Evolutionary conservation across 31 red algal species (phyloP).

Genomic region (Odonthalia washingtoniensis): DNA sequence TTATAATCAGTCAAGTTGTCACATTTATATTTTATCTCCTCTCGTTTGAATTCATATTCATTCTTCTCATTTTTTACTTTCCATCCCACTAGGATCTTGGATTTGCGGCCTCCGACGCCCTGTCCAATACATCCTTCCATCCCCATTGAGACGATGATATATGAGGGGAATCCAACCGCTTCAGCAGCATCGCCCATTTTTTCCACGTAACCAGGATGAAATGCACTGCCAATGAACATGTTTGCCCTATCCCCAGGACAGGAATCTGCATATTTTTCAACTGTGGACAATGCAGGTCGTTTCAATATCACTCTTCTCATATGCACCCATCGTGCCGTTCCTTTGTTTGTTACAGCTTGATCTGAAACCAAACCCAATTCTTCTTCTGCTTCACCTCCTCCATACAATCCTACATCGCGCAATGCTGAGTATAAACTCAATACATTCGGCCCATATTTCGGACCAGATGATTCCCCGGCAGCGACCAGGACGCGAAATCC

Average conservation of each 20-base stretch:
- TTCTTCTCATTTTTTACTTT: not conserved
- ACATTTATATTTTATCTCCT: not conserved
- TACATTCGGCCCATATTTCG: conserved; percentile 85
- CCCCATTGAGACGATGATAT: conserved; percentile 62
- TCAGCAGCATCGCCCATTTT: conserved; percentile 77
- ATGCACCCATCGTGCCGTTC: conserved; percentile 53
- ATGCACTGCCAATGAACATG: conserved; percentile 71
- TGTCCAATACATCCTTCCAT: conserved; percentile 59
- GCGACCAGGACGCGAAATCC: conserved; percentile 68
- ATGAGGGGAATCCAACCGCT: conserved; percentile 48
- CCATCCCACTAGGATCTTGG: conserved; percentile 51
- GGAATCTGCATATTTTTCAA: conserved; percentile 76
- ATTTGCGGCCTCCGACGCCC: conserved; percentile 10
- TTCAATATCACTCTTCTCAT: conserved; percentile 76
- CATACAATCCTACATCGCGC: conserved; percentile 31
- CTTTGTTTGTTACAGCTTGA: conserved; percentile 39
- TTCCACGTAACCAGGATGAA: conserved; percentile 76
- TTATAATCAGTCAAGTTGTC: not conserved
- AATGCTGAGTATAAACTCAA: not conserved
- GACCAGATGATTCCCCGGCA: conserved; percentile 71
- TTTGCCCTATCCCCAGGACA: conserved; percentile 21
- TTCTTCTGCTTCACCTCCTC: conserved; percentile 14
- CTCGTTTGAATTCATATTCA: conserved; percentile 17
- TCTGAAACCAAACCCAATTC: conserved; percentile 43
- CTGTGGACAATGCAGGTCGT: conserved; percentile 72